Base-by-base conservation (phyloP, 164 flowering plant species). In the Aristolochia californica region DNA sequence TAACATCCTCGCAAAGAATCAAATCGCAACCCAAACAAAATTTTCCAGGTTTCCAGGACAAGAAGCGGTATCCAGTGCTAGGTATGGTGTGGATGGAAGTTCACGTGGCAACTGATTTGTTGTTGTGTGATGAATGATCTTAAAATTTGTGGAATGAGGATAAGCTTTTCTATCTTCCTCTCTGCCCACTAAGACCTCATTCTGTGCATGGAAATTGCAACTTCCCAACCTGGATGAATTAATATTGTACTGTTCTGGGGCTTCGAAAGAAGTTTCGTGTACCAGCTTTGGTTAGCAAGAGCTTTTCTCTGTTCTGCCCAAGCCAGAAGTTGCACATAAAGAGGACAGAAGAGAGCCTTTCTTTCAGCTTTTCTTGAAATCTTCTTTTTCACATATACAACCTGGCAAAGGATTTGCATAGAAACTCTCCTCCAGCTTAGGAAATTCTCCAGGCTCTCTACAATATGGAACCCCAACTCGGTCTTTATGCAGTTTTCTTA, bases 331-430 rank as follows among this genome's bases (percentile, higher is more conserved):
- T 24, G 23, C 26, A 23, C 17, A 26, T 20, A 23, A 24, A 22
- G 54, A 50, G 28, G 23, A 22, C 28, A 14, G 2, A 4, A 50
- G 27, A 24, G 14, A 50, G 2, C 17, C 15, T 10, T 13, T 3
- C 21, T 8, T 22, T 12, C 26, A 23, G 13, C 23, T 16, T 22
- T 50, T 23, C 5, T 12, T 23, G 26, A 4, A 24, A 50, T 23
- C 28, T 62, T 56, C 48, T 61, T 47, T 73, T 70, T 87, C 96
- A 57, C 99, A 94, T 30, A 94, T 83, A 62, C 99, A 94, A 54
- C 96, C 99, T 11, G 99, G 99, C 34, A 81, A 74, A 9, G 99
- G 96, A 66, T 94, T 94, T 24, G 97, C 95, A 59, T 84, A 90
- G 67, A 94, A 94, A 59, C 95, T 90, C 67, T 94, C 99, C 75